A percentile compares a stretch with the other conserved stretches of the same genome.
These are phyloP conservation scores for Sedum album DNA, from an alignment of 164 flowering plant species.

Conservation along the genomic window DNA sequence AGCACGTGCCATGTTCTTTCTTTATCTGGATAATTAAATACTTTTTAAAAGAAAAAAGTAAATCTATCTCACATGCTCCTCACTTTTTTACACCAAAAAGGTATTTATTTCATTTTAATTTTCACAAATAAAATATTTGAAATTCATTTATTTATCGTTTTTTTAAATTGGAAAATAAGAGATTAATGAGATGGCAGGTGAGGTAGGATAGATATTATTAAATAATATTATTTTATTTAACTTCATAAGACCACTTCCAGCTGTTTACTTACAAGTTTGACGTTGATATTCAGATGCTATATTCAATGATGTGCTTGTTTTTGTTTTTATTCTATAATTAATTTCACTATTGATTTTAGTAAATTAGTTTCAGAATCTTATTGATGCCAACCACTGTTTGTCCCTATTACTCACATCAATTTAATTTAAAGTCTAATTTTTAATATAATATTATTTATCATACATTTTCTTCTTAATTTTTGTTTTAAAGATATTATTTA, in stretches of 20 bases:
- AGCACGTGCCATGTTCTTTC: constrained; percentile 7
- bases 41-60: neutral
- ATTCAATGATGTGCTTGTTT: constrained; percentile 4
- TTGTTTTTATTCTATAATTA: neutral
- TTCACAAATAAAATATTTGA: neutral
- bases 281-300: neutral
- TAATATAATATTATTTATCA: too few species aligned
- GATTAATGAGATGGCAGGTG: neutral
- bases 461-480: too few species aligned
- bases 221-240: neutral
- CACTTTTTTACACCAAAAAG: neutral
- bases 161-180: too few species aligned
- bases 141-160: too few species aligned
- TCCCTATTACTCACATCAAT: neutral
- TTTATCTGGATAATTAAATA: neutral
- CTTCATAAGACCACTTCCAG: constrained; percentile 2
- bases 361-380: neutral
- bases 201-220: too few species aligned
- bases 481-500: too few species aligned
- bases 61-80: constrained; percentile 2
- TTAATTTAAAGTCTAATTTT: too few species aligned
- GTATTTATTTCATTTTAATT: neutral
- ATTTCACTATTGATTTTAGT: too few species aligned
- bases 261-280: constrained; percentile 2
- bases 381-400: neutral